Base-by-base conservation (phyloP, 345 rosid genomes). In the Eucalyptus curtisii region DNA sequence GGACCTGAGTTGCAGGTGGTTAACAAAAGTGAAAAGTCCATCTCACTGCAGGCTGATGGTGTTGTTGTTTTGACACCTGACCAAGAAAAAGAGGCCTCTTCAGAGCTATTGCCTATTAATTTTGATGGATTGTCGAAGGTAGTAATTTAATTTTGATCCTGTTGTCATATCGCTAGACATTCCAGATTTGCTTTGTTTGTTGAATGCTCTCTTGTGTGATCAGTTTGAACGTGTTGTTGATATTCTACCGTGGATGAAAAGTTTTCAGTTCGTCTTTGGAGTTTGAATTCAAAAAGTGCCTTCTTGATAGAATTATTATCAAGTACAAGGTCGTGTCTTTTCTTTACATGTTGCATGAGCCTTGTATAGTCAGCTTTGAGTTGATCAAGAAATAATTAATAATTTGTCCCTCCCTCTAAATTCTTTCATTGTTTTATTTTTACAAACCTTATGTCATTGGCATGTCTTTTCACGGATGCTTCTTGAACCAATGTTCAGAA, bases 1-100 rank as follows among this genome's bases (percentile, higher is more conserved):
- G 99, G 99, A 59, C 92, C 99, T 24, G 99, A 98, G 92, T 88
- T 98, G 91, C 98, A 96, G 95, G 99, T 98, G 61, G 90, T 95
- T 90, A 98, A 98, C 90, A 97, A 93, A 87, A 90, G 90, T 80
- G 99, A 94, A 94, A 93, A 92, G 87, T 66, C 97, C 86, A 98
- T 98, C 89, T 91, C 97, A 33, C 96, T 98, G 64, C 87, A 90
- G 94, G 97, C 95, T 22, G 96, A 97, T 92, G 99, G 90, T 40
- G 86, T 89, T 87, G 99, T 98, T 82, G 89, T 95, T 90, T 90
- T 98, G 93, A 98, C 99, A 10, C 98, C 99, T 1, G 93, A 94
- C 91, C 93, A 92, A 91, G 98, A 93, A 37, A 93, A 91, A 86
- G 99, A 97, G 90, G 98, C 99, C 12, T 93, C 98, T 86, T 95